These are phyloP conservation scores for Torulaspora quercuum DNA, from an alignment of 805 yeast genomes.

Conservation along the genomic window DNA sequence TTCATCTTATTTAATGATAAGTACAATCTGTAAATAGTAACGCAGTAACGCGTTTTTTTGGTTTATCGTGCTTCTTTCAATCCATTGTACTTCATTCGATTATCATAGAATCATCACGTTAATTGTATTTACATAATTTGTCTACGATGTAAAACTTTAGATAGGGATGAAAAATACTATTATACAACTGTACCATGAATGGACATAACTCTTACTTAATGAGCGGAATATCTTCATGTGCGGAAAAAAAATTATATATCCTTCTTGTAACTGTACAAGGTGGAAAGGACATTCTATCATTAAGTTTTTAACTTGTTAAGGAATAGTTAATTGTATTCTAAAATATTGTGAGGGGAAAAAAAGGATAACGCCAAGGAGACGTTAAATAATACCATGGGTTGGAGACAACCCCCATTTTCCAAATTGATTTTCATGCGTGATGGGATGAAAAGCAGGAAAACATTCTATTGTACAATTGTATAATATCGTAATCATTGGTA, in stretches of 20 bases:
- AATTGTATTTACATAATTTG: slow-evolving; percentile 2
- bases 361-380: slow-evolving; percentile 3
- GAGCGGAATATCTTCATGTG: slow-evolving; percentile 14
- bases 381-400: slow-evolving; percentile 9
- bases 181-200: slow-evolving; percentile 20
- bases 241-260: slow-evolving; percentile 15
- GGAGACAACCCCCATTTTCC: slow-evolving; percentile 13
- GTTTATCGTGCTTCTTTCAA: too few relatives aligned
- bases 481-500: slow-evolving; percentile 22
- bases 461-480: slow-evolving; percentile 30
- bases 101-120: too few relatives aligned
- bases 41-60: neutral
- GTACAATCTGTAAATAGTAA: neutral
- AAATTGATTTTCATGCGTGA: slow-evolving; percentile 5
- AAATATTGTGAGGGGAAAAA: too few relatives aligned
- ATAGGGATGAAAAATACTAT: slow-evolving; percentile 13
- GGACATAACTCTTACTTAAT: slow-evolving; percentile 7
- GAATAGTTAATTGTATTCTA: slow-evolving; percentile 12
- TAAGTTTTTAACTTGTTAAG: slow-evolving; percentile 10
- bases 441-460: slow-evolving; percentile 12
- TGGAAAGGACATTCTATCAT: slow-evolving; percentile 17
- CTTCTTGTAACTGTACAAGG: slow-evolving; percentile 15
- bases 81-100: too few relatives aligned
- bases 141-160: slow-evolving; percentile 5
- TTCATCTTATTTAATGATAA: slow-evolving; percentile 2